These are phyloP conservation scores for Leishmania martiniquensis DNA, from an alignment of 208 protist genomes.

Conservation along the genomic window DNA sequence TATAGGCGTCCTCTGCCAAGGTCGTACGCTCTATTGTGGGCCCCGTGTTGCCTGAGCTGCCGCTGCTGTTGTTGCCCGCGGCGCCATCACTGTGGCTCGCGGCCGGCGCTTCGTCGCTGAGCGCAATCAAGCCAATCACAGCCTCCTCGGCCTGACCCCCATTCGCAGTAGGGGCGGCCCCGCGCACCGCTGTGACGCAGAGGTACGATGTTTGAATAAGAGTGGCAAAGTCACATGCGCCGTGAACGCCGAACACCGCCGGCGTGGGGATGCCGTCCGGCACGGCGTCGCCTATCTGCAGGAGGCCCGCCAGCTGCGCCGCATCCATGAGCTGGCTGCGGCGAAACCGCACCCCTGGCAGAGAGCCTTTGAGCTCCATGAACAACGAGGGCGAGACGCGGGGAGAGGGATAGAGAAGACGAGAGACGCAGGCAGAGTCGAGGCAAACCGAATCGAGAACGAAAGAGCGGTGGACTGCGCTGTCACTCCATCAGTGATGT, in stretches of 20 bases:
- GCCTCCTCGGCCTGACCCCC: slow-evolving; percentile 12
- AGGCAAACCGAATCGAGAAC: not conserved
- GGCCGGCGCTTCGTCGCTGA: slow-evolving; percentile 29
- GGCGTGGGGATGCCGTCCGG: slow-evolving; percentile 44
- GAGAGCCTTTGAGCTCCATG: slow-evolving; percentile 7
- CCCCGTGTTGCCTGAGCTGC: not conserved
- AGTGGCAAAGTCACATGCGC: slow-evolving; percentile 40
- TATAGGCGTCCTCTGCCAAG: slow-evolving; percentile 14
- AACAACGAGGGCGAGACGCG: not conserved
- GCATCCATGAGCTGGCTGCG: slow-evolving; percentile 54
- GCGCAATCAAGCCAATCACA: slow-evolving; percentile 57
- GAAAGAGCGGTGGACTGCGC: not conserved
- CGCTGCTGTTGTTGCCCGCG: not conserved
- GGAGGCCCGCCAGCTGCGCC: slow-evolving; percentile 35
- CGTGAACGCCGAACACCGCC: slow-evolving; percentile 39
- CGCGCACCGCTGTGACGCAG: slow-evolving; percentile 60
- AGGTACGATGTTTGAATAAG: slow-evolving; percentile 75
- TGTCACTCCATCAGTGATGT: not conserved
- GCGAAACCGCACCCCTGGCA: slow-evolving; percentile 52
- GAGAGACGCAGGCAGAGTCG: slow-evolving; percentile 4
- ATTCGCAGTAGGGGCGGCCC: not conserved
- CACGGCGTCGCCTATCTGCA: slow-evolving; percentile 37
- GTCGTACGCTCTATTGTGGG: not conserved
- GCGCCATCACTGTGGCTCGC: not conserved
- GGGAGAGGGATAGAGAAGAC: not conserved